These are phyloP conservation scores for Avena atlantica DNA, from an alignment of 176 grass and related monocot genomes.

Conservation along the genomic window DNA sequence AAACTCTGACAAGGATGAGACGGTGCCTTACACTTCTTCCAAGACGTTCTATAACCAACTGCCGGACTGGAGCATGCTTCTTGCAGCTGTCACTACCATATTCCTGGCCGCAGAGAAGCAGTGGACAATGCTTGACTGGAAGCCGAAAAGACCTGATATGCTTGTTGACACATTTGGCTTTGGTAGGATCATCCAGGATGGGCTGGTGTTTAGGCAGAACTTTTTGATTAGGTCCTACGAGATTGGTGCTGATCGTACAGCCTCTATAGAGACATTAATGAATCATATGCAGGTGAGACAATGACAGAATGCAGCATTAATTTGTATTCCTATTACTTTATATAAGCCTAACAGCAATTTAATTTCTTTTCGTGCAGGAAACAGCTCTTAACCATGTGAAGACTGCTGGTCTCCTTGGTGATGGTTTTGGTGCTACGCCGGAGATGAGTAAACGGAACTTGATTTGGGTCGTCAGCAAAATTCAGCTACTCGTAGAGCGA, in stretches of 20 bases:
- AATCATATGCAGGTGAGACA: constrained; percentile 93
- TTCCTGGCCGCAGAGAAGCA: constrained; percentile 98
- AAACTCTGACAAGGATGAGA: constrained; percentile 42
- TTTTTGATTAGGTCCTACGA: constrained; percentile 97
- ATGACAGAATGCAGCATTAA: neutral
- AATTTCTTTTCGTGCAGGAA: constrained; percentile 55
- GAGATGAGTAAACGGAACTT: constrained; percentile 99
- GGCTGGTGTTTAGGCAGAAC: constrained; percentile 90
- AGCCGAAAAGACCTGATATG: constrained; percentile 95
- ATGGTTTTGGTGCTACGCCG: constrained; percentile 93
- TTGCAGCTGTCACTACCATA: constrained; percentile 93
- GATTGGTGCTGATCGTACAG: constrained; percentile 94
- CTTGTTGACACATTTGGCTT: constrained; percentile 87
- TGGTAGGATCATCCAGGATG: constrained; percentile 88
- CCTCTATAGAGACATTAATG: constrained; percentile 98
- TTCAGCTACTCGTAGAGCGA: constrained; percentile 86
- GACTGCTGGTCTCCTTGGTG: constrained; percentile 81
- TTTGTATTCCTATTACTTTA: constrained; percentile 35
- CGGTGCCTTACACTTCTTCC: constrained; percentile 49
- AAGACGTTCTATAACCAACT: constrained; percentile 94
- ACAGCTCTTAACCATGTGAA: constrained; percentile 98
- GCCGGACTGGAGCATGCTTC: constrained; percentile 98
- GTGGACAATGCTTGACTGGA: constrained; percentile 95
- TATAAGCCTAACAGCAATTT: neutral
- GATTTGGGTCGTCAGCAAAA: constrained; percentile 99